Percentiles rank a stretch among this genome's conserved stretches.
Conservation (phyloP, 345 rosid genomes). For the Noccaea caerulescens region DNA sequence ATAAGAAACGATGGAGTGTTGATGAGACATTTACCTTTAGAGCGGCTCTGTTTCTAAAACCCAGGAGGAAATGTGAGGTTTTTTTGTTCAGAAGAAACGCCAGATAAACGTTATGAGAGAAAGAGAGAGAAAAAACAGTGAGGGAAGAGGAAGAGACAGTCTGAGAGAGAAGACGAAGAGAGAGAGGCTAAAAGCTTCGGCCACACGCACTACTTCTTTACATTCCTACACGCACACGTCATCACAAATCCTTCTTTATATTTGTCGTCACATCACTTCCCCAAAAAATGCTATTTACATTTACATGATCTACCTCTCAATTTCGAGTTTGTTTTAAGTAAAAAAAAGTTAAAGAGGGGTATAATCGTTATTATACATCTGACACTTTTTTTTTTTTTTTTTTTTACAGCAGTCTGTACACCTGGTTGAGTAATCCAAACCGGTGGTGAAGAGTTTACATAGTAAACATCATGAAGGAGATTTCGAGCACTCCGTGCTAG, state of each 20-base stretch:
- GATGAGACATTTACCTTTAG: slow-evolving; percentile 3
- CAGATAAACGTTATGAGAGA: neutral
- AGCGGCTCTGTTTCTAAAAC: slow-evolving; percentile 11
- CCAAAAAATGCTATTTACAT: neutral
- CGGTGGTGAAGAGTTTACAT: too few species aligned
- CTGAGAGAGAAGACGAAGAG: neutral
- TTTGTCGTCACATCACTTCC: slow-evolving; percentile 14
- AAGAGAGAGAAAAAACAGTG: too few species aligned
- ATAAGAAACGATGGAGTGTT: neutral
- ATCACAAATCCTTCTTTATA: neutral
- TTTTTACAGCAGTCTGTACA: too few species aligned
- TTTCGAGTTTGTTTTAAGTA: neutral
- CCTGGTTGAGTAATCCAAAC: too few species aligned
- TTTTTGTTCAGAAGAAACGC: neutral
- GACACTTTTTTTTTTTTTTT: too few species aligned
- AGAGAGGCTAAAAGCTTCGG: slow-evolving; percentile 28
- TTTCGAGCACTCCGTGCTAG: too few species aligned
- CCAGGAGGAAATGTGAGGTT: neutral
- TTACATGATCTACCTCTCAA: neutral
- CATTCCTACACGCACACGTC: neutral
- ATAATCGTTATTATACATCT: neutral
- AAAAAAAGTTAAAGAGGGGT: too few species aligned
- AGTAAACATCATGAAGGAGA: too few species aligned
- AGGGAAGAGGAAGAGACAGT: neutral
- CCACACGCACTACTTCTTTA: slow-evolving; percentile 11